These are phyloP conservation scores for Penicillium glabrum DNA, from an alignment of 2,329 filamentous ascomycete species.

Conservation along the genomic window DNA sequence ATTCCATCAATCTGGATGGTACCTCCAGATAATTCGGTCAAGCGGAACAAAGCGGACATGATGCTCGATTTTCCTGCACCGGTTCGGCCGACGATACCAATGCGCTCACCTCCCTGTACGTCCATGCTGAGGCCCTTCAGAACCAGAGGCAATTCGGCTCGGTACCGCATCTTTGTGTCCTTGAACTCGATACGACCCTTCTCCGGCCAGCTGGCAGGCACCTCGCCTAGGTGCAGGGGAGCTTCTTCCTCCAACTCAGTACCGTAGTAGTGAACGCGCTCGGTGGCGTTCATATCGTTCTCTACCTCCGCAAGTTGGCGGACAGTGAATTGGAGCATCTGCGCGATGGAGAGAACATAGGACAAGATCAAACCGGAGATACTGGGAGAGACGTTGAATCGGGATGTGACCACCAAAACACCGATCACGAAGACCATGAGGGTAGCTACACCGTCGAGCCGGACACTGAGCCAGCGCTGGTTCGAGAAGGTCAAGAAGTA, in stretches of 20 bases:
- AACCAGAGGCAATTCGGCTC: slow-evolving; percentile 69
- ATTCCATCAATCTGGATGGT: slow-evolving; percentile 46
- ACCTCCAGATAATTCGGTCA: slow-evolving; percentile 43
- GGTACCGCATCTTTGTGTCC: slow-evolving; percentile 77
- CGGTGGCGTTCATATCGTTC: slow-evolving; percentile 96
- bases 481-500: slow-evolving; percentile 96
- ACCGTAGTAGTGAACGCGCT: slow-evolving; percentile 88
- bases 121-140: slow-evolving; percentile 62
- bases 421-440: slow-evolving; percentile 82
- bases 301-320: slow-evolving; percentile 93
- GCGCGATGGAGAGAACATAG: slow-evolving; percentile 89
- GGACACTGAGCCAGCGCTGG: slow-evolving; percentile 85
- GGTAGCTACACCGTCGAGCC: slow-evolving; percentile 82
- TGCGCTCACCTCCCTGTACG: slow-evolving; percentile 46
- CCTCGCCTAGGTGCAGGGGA: slow-evolving; percentile 70
- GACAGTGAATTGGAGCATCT: slow-evolving; percentile 95
- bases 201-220: slow-evolving; percentile 78
- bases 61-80: slow-evolving; percentile 49
- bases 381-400: slow-evolving; percentile 80
- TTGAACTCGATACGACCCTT: slow-evolving; percentile 77
- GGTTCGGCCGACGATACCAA: slow-evolving; percentile 49
- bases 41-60: slow-evolving; percentile 47
- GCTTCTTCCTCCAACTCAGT: slow-evolving; percentile 85
- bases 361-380: slow-evolving; percentile 86
- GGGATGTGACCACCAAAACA: slow-evolving; percentile 87